Evolutionary conservation across 2,329 filamentous ascomycete genomes (phyloP).

Genomic region (Cladosporium sphaerospermum): DNA sequence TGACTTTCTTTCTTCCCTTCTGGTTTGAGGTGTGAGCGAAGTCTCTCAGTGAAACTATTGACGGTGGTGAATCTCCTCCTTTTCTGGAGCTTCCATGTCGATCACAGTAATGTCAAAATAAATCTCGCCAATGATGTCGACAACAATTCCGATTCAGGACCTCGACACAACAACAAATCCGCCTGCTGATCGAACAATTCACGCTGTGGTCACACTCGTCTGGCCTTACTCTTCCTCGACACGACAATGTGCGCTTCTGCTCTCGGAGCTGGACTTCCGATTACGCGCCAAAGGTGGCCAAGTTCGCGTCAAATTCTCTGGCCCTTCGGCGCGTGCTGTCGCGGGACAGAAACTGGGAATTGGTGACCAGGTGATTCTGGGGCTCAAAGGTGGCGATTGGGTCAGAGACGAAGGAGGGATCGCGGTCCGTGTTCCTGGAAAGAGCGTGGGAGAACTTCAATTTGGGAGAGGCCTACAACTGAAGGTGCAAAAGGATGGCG

Average conservation of each 20-base stretch:
- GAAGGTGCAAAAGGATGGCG: constrained; percentile 20
- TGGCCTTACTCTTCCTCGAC: constrained; percentile 86
- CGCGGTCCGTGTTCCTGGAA: constrained; percentile 49
- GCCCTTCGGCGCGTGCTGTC: constrained; percentile 62
- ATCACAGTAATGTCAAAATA: constrained; percentile 1
- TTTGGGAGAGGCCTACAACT: constrained; percentile 37
- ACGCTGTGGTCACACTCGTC: constrained; percentile 72
- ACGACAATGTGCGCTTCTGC: constrained; percentile 66
- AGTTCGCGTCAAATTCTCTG: constrained; percentile 69
- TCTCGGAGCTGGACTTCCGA: constrained; percentile 79
- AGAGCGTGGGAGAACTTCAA: constrained; percentile 52
- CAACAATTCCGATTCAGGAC: constrained; percentile 24
- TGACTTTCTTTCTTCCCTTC: not conserved
- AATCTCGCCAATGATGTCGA: constrained; percentile 13
- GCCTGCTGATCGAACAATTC: constrained; percentile 38
- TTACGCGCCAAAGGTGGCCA: constrained; percentile 72
- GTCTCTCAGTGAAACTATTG: not conserved
- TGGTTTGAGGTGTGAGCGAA: not conserved
- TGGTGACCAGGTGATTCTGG: constrained; percentile 67
- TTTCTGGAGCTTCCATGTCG: not conserved
- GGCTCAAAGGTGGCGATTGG: constrained; percentile 64
- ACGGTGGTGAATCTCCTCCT: not conserved
- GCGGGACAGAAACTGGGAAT: constrained; percentile 64
- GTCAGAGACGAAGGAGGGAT: constrained; percentile 48
- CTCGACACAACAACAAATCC: constrained; percentile 22